Base-by-base conservation (phyloP, 2,329 filamentous ascomycete genomes). In the Neurospora crassa region DNA sequence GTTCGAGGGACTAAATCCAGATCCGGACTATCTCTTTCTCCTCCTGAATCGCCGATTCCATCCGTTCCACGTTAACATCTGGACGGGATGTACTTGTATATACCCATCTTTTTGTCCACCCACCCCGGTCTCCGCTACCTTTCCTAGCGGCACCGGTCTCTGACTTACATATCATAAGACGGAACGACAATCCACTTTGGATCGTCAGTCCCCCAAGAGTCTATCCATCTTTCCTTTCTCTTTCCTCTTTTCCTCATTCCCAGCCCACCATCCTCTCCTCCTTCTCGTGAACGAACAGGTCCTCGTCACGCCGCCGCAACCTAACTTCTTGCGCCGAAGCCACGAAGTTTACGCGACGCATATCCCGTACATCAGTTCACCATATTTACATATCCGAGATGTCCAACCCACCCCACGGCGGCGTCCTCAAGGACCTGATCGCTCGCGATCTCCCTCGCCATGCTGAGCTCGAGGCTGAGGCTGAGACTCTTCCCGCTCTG, bases 351-450 rank as follows among this genome's bases (percentile, higher is more conserved):
- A 34, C 16, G 3, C 53, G 53, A n/a, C 29, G 7, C 16, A n/a
- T 8, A 34, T 63, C 29, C 29, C 16, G 29, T 63, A 63, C 34
- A 63, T 63, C 53, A 63, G 37, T 34, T 63, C 41, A 47, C n/a
- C 43, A 47, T 47, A 47, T 47, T 20, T n/a, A 67, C 70, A n/a
- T 45, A 71, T 42, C 40, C 41, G 85, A 75, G 76, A 91, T 91
- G 89, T 88, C 89, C 79, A 90, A 90, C 82, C 78, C 88, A 81
- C 92, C 92, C 76, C 92, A 96, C 80, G 95, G 95, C 84, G 96
- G 96, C 80, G 87, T 95, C 87, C 92, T 99, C 80, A 98, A 98
- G 91, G 96, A 99, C 87, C 89, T 99, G 81, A 88, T 98, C 78
- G 94, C 94, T 76, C 92, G 96, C 84, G 96, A 99, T 88, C 88